phyloP scores from a whole-genome alignment of 164 flowering plant genomes.

The Tetracentron sinense region DNA sequence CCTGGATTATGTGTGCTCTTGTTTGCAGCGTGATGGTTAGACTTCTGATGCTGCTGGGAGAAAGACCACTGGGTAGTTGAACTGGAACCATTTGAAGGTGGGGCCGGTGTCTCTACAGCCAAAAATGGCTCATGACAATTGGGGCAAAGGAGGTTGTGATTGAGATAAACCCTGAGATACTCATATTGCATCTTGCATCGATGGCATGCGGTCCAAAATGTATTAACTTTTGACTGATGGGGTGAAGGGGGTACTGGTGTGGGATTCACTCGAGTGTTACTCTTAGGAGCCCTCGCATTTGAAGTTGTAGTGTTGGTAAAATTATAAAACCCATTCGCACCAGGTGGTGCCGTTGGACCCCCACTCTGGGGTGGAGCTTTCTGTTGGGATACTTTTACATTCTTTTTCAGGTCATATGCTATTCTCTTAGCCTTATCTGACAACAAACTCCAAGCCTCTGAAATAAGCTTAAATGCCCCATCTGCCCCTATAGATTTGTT shows the following conservation, averaged over 20 bases:
- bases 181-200: constrained; percentile 77
- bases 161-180: constrained; percentile 60
- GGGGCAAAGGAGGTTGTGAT: constrained; percentile 67
- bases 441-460: constrained; percentile 86
- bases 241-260: constrained; percentile 33
- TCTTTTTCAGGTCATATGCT: constrained; percentile 60
- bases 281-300: constrained; percentile 31
- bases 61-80: constrained; percentile 36
- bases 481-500: constrained; percentile 90
- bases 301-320: constrained; percentile 33
- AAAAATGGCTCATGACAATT: constrained; percentile 68
- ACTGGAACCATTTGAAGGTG: constrained; percentile 33
- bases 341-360: constrained; percentile 29
- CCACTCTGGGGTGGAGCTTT: constrained; percentile 32
- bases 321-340: constrained; percentile 53
- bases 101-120: constrained; percentile 57
- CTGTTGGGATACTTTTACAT: constrained; percentile 22
- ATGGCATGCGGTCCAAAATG: constrained; percentile 80
- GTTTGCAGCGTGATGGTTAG: constrained; percentile 26
- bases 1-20: constrained; percentile 27
- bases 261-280: constrained; percentile 21
- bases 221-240: constrained; percentile 29
- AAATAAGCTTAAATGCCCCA: constrained; percentile 80
- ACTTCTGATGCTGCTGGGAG: constrained; percentile 29
- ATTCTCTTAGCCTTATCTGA: constrained; percentile 66